Evolutionary conservation across 179 eudicot species (phyloP).

Genomic region (Patellifolia procumbens): DNA sequence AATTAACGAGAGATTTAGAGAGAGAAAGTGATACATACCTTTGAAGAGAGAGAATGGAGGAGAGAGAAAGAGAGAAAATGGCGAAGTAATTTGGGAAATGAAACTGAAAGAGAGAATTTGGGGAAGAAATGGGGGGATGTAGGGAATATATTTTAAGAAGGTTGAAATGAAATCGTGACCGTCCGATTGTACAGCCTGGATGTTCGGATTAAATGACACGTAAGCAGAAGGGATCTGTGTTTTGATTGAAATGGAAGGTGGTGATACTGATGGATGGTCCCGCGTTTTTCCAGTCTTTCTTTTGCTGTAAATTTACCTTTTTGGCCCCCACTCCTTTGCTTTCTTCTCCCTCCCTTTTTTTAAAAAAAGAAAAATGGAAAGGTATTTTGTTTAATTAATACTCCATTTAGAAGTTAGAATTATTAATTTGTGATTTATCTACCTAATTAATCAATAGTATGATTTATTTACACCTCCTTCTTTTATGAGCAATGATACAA

Average conservation of each 20-base stretch:
- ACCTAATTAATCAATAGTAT: too few relatives aligned
- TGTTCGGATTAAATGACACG: conserved; percentile 47
- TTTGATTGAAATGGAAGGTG: not conserved
- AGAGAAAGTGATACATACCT: not conserved
- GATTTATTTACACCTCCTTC: too few relatives aligned
- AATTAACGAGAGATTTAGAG: not conserved
- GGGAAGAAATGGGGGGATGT: not conserved
- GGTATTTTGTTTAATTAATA: not conserved
- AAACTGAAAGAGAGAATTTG: not conserved
- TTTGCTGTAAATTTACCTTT: conserved; percentile 27
- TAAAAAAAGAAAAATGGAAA: too few relatives aligned
- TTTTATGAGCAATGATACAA: too few relatives aligned
- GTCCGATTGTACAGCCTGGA: conserved; percentile 52
- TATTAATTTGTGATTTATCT: not conserved
- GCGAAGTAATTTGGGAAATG: not conserved
- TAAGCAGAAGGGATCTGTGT: conserved; percentile 22
- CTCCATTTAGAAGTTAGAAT: not conserved
- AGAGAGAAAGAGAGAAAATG: conserved; percentile 2
- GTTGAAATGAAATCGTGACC: conserved; percentile 24
- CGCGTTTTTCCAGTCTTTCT: conserved; percentile 27
- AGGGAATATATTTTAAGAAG: conserved; percentile 20
- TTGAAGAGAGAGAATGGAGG: conserved; percentile 2
- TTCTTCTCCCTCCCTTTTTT: not conserved
- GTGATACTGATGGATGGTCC: conserved; percentile 20
- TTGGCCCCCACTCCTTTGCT: conserved; percentile 13